These are phyloP conservation scores for Botryosphaeria agaves DNA, from an alignment of 2,329 filamentous ascomycete genomes.

Conservation along the genomic window DNA sequence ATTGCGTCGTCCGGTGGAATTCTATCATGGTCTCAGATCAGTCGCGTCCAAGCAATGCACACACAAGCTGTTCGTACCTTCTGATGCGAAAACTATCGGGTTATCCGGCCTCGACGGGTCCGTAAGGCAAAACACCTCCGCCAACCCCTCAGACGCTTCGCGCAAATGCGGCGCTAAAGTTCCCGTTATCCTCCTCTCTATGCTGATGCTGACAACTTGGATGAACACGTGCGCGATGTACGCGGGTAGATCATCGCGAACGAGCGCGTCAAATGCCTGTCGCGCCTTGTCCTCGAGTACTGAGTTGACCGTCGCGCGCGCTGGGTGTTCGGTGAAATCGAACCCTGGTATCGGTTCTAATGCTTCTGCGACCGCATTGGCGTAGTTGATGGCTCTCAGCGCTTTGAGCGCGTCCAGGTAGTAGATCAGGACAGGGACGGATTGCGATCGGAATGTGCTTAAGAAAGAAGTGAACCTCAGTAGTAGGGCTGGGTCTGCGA, in stretches of 20 bases:
- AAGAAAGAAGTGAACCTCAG: slow-evolving; percentile 52
- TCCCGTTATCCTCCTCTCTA: slow-evolving; percentile 49
- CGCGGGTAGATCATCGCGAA: slow-evolving; percentile 51
- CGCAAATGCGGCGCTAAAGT: slow-evolving; percentile 45
- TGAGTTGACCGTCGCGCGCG: slow-evolving; percentile 37
- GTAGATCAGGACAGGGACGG: slow-evolving; percentile 49
- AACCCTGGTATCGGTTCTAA: slow-evolving; percentile 38
- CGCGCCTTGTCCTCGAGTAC: slow-evolving; percentile 44
- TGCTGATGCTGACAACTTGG: slow-evolving; percentile 50
- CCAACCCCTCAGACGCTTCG: slow-evolving; percentile 56
- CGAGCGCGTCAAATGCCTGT: slow-evolving; percentile 47
- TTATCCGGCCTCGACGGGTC: slow-evolving; percentile 59
- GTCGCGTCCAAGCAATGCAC: no score
- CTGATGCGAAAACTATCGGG: slow-evolving; percentile 60
- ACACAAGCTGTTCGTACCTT: slow-evolving; percentile 34
- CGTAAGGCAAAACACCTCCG: slow-evolving; percentile 61
- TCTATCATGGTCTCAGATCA: slow-evolving; percentile 31
- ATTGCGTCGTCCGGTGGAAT: slow-evolving; percentile 58
- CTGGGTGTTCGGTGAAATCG: slow-evolving; percentile 34
- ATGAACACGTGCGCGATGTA: slow-evolving; percentile 55
- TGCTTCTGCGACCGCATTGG: slow-evolving; percentile 48
- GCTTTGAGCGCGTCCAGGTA: slow-evolving; percentile 58
- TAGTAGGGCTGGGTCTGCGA: slow-evolving; percentile 44
- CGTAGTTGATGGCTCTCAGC: slow-evolving; percentile 50
- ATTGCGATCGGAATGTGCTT: slow-evolving; percentile 38